A percentile compares a stretch with the other conserved stretches of the same genome.
Conservation (phyloP, 768 basidiomycete species). For the Calocera cornea region DNA sequence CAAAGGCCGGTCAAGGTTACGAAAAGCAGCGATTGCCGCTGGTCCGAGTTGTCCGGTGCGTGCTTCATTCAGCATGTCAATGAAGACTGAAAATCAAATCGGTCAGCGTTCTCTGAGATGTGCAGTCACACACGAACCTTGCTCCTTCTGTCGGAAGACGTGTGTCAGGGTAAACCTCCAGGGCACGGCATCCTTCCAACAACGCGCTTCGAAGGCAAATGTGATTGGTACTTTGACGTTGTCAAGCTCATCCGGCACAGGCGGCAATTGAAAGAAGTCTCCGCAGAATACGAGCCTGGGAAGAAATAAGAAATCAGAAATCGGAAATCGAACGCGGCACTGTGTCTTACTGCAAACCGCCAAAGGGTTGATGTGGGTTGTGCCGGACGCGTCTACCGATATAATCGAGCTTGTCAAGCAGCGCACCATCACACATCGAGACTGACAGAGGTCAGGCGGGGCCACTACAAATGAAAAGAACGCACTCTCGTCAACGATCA, state of each 20-base stretch:
- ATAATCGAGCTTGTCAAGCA: constrained; percentile 31
- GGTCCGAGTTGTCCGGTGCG: constrained; percentile 29
- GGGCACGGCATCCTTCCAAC: constrained; percentile 29
- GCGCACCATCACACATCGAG: constrained; percentile 28
- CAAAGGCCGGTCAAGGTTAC: constrained; percentile 41
- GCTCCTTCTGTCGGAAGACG: constrained; percentile 35
- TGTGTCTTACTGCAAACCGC: constrained; percentile 28
- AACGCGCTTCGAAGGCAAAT: constrained; percentile 32
- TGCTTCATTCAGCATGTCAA: constrained; percentile 38
- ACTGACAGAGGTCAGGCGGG: constrained; percentile 18
- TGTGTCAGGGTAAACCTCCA: constrained; percentile 32
- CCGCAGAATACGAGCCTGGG: constrained; percentile 30
- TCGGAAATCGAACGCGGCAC: not conserved
- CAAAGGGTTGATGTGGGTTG: constrained; percentile 23
- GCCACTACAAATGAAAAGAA: not conserved
- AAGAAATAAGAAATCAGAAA: not conserved
- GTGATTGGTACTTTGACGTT: constrained; percentile 17
- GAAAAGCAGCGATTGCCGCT: constrained; percentile 38
- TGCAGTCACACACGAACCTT: constrained; percentile 20
- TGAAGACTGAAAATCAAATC: constrained; percentile 21
- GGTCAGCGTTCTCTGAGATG: not conserved
- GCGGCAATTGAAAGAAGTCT: constrained; percentile 36
- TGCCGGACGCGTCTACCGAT: constrained; percentile 25
- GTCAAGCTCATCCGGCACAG: constrained; percentile 25
- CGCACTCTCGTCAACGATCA: constrained; percentile 77